A percentile compares a stretch with the other conserved stretches of the same genome.
Conservation (phyloP, 306 rosid species). For the Abrus precatorius region DNA sequence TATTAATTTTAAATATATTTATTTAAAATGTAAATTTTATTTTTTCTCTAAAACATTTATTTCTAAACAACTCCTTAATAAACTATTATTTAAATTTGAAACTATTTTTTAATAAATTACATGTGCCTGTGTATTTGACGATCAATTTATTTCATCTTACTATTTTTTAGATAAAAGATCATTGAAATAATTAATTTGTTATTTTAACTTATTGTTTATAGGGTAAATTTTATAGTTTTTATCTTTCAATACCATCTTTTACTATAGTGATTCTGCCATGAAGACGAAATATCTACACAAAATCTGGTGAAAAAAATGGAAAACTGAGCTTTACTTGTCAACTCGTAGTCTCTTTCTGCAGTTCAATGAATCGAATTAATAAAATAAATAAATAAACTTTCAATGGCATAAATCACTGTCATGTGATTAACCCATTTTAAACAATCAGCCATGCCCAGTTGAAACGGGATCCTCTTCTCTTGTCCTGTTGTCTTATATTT, state of each 20-base stretch:
- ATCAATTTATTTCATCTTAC: too few relatives aligned
- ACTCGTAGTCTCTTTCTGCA: not conserved
- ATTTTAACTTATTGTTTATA: not conserved
- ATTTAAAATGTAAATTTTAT: too few relatives aligned
- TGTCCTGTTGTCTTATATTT: not conserved
- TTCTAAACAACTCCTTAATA: too few relatives aligned
- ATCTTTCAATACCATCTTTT: not conserved
- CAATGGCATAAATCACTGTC: conserved; percentile 1
- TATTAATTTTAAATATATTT: too few relatives aligned
- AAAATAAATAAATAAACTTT: not conserved
- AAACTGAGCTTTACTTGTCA: conserved; percentile 17
- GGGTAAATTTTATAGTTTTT: not conserved
- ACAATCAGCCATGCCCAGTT: conserved; percentile 12
- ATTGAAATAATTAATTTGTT: not conserved
- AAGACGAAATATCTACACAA: conserved; percentile 7
- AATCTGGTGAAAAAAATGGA: not conserved
- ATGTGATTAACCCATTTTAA: conserved; percentile 18
- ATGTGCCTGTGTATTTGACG: too few relatives aligned
- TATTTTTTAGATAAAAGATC: not conserved
- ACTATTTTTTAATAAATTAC: too few relatives aligned
- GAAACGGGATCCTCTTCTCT: conserved; percentile 15
- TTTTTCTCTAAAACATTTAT: too few relatives aligned
- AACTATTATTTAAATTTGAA: too few relatives aligned
- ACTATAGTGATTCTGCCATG: not conserved
- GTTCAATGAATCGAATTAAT: not conserved